Percentiles rank a stretch among this genome's conserved stretches.
Conservation (phyloP, 306 rosid species). For the Lathyrus sativus region DNA sequence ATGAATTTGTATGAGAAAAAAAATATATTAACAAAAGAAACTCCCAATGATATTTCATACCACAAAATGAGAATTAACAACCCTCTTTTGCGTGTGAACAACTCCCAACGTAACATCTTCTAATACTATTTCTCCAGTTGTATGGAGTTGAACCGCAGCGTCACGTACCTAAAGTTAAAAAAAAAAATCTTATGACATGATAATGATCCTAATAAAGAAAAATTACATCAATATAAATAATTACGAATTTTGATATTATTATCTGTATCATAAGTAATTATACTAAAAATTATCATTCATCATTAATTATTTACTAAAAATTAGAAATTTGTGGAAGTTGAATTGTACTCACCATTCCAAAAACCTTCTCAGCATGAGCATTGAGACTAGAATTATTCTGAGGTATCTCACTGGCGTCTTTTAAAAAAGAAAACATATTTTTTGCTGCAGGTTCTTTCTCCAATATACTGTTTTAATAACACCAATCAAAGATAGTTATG, state of each 20-base stretch:
- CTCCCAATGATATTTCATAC: not conserved
- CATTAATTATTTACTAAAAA: too few relatives aligned
- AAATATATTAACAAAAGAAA: too few relatives aligned
- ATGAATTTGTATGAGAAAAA: too few relatives aligned
- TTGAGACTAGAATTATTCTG: constrained; percentile 19
- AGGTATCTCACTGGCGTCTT: constrained; percentile 26
- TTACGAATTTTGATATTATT: too few relatives aligned
- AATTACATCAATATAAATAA: not conserved
- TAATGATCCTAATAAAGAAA: not conserved
- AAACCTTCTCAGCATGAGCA: constrained; percentile 37
- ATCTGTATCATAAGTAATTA: too few relatives aligned
- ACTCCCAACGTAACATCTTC: constrained; percentile 10
- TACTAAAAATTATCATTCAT: too few relatives aligned
- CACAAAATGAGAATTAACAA: constrained; percentile 28
- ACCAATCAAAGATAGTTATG: not conserved
- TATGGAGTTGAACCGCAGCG: constrained; percentile 32
- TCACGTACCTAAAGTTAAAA: constrained; percentile 7
- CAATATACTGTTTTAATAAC: constrained; percentile 32
- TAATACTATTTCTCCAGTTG: constrained; percentile 2
- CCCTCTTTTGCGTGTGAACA: constrained; percentile 21
- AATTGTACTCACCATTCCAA: constrained; percentile 34
- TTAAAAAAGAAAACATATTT: constrained; percentile 39
- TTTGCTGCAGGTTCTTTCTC: constrained; percentile 42
- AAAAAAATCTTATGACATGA: not conserved
- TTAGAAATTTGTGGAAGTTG: too few relatives aligned